Conservation (phyloP, 306 rosid species). For the Cucurbita ficifolia region DNA sequence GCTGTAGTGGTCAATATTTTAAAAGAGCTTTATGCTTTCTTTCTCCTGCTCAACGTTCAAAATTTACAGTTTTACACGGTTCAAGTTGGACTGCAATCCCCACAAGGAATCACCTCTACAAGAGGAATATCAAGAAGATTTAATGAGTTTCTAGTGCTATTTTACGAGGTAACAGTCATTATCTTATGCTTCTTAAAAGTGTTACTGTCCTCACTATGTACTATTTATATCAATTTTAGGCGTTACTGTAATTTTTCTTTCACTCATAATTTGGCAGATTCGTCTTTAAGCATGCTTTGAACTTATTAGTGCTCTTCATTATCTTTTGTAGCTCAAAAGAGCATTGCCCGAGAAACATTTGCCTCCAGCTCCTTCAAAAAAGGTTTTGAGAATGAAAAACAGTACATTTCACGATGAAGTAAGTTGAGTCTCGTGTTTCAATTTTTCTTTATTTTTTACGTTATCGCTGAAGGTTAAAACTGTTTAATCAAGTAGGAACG, state of each 20-base stretch:
- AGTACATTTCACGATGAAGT: constrained; percentile 60
- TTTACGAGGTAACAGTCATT: constrained; percentile 40
- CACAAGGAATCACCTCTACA: constrained; percentile 54
- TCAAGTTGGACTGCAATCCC: constrained; percentile 78
- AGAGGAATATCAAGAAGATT: constrained; percentile 62
- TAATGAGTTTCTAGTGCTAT: constrained; percentile 55
- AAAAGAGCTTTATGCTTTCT: background rate
- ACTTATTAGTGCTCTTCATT: constrained; percentile 5
- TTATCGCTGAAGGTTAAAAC: background rate
- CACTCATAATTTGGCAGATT: background rate
- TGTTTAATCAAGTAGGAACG: background rate
- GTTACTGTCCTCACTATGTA: background rate
- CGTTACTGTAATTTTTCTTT: background rate
- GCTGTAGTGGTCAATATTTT: background rate
- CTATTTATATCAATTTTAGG: background rate
- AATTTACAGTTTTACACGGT: constrained; percentile 62
- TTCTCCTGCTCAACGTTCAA: constrained; percentile 13
- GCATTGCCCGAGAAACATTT: constrained; percentile 46
- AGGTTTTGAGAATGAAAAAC: constrained; percentile 42
- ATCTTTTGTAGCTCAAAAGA: constrained; percentile 46
- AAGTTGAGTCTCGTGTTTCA: constrained; percentile 11
- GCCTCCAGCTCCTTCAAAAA: constrained; percentile 74
- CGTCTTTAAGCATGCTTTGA: background rate
- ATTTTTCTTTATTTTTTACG: background rate
- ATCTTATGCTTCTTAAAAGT: background rate